A percentile compares a stretch with the other conserved stretches of the same genome.
Evolutionary conservation across 208 protist genomes (phyloP).

Genomic region (Naegleria gruberi): DNA sequence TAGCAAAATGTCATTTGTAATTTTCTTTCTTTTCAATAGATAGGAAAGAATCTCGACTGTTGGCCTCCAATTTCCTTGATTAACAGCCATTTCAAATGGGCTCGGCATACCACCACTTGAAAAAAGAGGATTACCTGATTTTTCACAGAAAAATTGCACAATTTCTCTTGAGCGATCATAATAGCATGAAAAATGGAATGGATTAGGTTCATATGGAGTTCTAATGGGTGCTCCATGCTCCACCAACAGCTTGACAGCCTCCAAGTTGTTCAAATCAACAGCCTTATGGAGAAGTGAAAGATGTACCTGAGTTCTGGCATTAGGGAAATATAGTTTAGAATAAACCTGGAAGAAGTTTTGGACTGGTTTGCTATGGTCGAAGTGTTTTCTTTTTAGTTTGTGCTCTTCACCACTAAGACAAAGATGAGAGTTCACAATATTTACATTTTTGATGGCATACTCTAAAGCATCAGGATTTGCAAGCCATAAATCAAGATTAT

Average conservation of each 20-base stretch:
- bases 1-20: not conserved
- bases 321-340: not conserved
- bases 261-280: not conserved
- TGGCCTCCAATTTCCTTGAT: conserved; percentile 12
- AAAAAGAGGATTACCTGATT: not conserved
- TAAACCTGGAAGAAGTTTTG: not conserved
- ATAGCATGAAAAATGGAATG: not conserved
- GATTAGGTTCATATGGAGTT: not conserved
- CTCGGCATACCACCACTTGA: too few species aligned
- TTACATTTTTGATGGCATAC: not conserved
- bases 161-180: not conserved
- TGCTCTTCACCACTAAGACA: not conserved
- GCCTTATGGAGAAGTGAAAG: not conserved
- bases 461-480: not conserved
- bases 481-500: not conserved
- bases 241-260: not conserved
- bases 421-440: not conserved
- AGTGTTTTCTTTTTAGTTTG: not conserved
- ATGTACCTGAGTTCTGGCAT: not conserved
- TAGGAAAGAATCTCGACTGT: not conserved
- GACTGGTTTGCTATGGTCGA: not conserved
- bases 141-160: not conserved
- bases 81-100: not conserved
- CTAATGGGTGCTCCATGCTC: not conserved
- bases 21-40: not conserved